These are phyloP conservation scores for Penicillium arizonense DNA, from an alignment of 495 filamentous ascomycete genomes.

Conservation along the genomic window DNA sequence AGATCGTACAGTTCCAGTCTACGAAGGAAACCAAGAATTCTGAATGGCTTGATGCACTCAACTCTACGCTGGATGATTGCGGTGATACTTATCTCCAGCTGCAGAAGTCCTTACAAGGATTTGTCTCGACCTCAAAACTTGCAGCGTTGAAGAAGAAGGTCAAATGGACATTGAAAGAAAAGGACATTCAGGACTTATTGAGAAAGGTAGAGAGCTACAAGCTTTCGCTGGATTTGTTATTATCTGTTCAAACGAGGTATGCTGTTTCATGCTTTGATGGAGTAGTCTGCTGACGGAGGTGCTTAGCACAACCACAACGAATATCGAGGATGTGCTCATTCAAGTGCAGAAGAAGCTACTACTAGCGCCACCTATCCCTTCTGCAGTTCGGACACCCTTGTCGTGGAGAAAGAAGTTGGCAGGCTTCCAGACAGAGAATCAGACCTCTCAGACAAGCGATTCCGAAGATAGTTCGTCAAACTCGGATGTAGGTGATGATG, in stretches of 20 bases:
- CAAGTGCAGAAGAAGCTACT: conserved; percentile 6
- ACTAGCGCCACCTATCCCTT: not conserved
- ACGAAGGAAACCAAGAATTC: conserved; percentile 1
- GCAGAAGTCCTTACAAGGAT: not conserved
- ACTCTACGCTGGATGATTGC: not conserved
- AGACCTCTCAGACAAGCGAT: not conserved
- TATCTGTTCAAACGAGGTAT: conserved; percentile 6
- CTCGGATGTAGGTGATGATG: not conserved
- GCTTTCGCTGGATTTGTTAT: not conserved
- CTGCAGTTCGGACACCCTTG: not conserved
- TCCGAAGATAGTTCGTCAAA: not conserved
- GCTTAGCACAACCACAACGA: not conserved
- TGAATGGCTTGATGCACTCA: conserved; percentile 8
- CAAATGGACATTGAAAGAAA: conserved; percentile 6
- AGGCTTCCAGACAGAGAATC: not conserved
- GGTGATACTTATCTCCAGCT: conserved; percentile 4
- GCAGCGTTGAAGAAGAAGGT: conserved; percentile 1
- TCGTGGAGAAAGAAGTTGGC: conserved; percentile 5
- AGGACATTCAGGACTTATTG: conserved; percentile 1
- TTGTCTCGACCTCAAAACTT: not conserved
- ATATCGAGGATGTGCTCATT: conserved; percentile 2
- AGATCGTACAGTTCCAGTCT: conserved; percentile 7
- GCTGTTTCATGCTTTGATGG: not conserved
- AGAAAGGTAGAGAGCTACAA: conserved; percentile 7
- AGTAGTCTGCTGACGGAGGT: not conserved